Evolutionary conservation across 1,139 yeast genomes (phyloP), one percentile per base, ranked within the genome.

Genomic region (Yamadazyma diddensiae): DNA sequence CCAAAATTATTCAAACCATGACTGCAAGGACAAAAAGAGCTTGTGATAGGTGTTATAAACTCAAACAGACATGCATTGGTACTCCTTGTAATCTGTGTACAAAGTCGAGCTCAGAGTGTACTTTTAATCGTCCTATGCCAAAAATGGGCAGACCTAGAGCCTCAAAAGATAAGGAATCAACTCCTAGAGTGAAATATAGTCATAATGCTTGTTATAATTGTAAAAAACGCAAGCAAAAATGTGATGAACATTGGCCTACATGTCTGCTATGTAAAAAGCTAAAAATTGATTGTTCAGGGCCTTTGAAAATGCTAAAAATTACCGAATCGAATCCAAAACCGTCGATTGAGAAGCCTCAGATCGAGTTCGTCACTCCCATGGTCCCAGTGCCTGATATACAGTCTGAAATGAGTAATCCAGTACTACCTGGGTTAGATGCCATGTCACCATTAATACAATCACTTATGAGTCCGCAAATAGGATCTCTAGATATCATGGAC

Each of bases 171-270:
- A 23, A 18, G 13, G 16, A 9, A 12, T 12, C 14, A 14, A 19
- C 18, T 6, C 23, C 15, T 11, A 33, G 26, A 23, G 9, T 22
- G 6, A 31, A 27, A 15, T 46, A 45, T 29, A 42, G 49, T n/a
- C 65, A 70, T 41, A 64, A 61, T 41, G 86, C 85, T 0, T 79
- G 86, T 47, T 48, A 70, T 22, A 75, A 81, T 0, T 79, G 86
- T 44, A 70, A 82, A 34, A 63, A 65, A 34, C 56, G 84, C 26
- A 79, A 78, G 60, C 79, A 77, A 52, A 70, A 82, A 40, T 79
- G 86, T 46, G 77, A 79, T 43, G 85, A 79, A 46, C 52, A 52
- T 0, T 63, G 65, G 39, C 86, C 86, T 5, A 46, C 45, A 4
- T 79, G 86, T 46, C 50, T 57, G 1, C 77, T 75, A 29, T 78